These are phyloP conservation scores for Malus hybrid DNA, from an alignment of 331 rosid genomes.

Conservation along the genomic window DNA sequence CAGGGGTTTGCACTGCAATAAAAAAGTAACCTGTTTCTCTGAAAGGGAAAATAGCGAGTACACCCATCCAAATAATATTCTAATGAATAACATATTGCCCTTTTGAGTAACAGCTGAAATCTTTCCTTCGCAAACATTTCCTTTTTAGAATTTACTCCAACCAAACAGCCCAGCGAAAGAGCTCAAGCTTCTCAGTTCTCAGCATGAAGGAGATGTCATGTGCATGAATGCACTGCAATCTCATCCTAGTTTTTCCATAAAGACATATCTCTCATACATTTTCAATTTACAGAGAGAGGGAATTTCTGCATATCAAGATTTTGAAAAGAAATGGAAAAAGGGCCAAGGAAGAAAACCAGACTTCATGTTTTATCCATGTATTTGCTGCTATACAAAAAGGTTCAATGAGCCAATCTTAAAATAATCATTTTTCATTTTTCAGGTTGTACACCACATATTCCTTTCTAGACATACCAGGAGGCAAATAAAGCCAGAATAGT, in stretches of 20 bases:
- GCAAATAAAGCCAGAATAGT: conserved; percentile 1
- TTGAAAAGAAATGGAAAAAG: neutral
- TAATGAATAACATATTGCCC: conserved; percentile 50
- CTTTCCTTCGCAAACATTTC: neutral
- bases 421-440: conserved; percentile 12
- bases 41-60: conserved; percentile 38
- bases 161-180: neutral
- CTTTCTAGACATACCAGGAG: conserved; percentile 25
- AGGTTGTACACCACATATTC: conserved; percentile 36
- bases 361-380: neutral
- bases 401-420: conserved; percentile 29
- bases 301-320: neutral
- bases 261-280: neutral
- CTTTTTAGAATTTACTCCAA: neutral
- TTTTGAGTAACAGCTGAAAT: conserved; percentile 22
- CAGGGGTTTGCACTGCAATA: conserved; percentile 44
- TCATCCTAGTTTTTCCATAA: neutral
- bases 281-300: neutral
- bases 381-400: conserved; percentile 22
- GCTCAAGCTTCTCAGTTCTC: neutral
- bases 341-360: neutral
- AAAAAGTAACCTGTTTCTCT: conserved; percentile 38
- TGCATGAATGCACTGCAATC: neutral
- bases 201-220: neutral
- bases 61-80: conserved; percentile 40